A percentile compares a stretch with the other conserved stretches of the same genome.
These are phyloP conservation scores for Aspergillus pseudotamarii DNA, from an alignment of 2,329 filamentous ascomycete genomes.

Conservation along the genomic window DNA sequence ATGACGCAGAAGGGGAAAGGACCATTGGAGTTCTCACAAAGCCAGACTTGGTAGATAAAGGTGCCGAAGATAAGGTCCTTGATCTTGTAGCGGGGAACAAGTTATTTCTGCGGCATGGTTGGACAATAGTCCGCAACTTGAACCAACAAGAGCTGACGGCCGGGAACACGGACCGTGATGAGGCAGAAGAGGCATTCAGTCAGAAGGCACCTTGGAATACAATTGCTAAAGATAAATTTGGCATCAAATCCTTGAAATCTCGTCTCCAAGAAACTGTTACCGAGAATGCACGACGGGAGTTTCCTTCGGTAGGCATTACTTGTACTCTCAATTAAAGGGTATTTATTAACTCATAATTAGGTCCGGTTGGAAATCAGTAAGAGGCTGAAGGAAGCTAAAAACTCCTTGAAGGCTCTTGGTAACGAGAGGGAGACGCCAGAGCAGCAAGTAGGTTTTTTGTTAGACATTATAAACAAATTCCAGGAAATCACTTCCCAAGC, in stretches of 20 bases:
- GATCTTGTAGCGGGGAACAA: conserved; percentile 30
- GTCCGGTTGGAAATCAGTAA: conserved; percentile 40
- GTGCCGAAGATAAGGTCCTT: conserved; percentile 31
- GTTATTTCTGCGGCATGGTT: conserved; percentile 30
- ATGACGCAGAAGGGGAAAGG: conserved; percentile 40
- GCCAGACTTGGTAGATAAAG: conserved; percentile 55
- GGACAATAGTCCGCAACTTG: conserved; percentile 37
- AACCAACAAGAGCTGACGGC: conserved; percentile 31
- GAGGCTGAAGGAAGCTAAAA: conserved; percentile 30
- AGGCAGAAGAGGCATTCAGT: conserved; percentile 41
- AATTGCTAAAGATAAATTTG: conserved; percentile 42
- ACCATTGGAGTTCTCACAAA: conserved; percentile 60
- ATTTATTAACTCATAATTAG: background rate
- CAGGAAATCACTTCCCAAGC: conserved; percentile 39
- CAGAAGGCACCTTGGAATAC: conserved; percentile 38
- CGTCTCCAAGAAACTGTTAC: conserved; percentile 48
- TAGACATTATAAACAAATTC: conserved; percentile 43
- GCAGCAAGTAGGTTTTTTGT: conserved; percentile 37
- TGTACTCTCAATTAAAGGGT: background rate
- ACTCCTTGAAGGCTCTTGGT: conserved; percentile 37
- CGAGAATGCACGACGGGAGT: conserved; percentile 48
- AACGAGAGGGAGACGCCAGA: conserved; percentile 35
- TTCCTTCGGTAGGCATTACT: conserved; percentile 41
- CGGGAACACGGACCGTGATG: conserved; percentile 25
- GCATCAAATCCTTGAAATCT: conserved; percentile 43